These are phyloP conservation scores for Camellia oleifera DNA, from an alignment of 179 eudicot species.

Conservation along the genomic window DNA sequence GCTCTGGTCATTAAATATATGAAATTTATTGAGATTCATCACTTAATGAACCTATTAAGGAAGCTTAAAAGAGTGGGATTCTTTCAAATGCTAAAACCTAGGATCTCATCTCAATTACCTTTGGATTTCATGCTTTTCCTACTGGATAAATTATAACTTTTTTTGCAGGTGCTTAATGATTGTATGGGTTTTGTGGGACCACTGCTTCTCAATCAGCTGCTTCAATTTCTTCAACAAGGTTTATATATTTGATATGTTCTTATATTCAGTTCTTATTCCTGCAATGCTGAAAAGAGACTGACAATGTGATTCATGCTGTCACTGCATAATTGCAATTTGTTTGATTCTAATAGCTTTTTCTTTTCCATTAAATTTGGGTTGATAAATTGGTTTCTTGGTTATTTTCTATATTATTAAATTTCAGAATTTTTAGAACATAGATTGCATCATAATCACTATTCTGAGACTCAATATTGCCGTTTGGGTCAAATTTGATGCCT, in stretches of 20 bases:
- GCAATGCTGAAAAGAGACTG: background rate
- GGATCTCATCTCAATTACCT: background rate
- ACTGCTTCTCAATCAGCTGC: slow-evolving; percentile 79
- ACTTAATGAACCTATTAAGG: slow-evolving; percentile 6
- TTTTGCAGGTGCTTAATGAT: slow-evolving; percentile 78
- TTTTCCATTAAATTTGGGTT: no score
- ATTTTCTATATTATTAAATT: background rate
- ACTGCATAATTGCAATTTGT: background rate
- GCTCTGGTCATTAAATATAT: background rate
- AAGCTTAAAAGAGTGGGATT: background rate
- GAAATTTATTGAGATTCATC: background rate
- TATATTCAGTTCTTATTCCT: background rate
- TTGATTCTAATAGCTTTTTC: background rate
- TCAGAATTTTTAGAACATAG: background rate
- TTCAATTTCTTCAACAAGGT: slow-evolving; percentile 88
- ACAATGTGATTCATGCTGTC: background rate
- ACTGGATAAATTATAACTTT: background rate
- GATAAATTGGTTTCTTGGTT: background rate
- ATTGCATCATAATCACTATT: background rate
- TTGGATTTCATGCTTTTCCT: background rate
- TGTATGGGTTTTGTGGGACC: slow-evolving; percentile 89
- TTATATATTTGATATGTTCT: slow-evolving; percentile 1
- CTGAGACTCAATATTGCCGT: background rate
- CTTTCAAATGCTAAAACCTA: background rate
- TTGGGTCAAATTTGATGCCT: background rate